phyloP scores from a whole-genome alignment of 352 stramenopile species.

The Pythium aquatile region DNA sequence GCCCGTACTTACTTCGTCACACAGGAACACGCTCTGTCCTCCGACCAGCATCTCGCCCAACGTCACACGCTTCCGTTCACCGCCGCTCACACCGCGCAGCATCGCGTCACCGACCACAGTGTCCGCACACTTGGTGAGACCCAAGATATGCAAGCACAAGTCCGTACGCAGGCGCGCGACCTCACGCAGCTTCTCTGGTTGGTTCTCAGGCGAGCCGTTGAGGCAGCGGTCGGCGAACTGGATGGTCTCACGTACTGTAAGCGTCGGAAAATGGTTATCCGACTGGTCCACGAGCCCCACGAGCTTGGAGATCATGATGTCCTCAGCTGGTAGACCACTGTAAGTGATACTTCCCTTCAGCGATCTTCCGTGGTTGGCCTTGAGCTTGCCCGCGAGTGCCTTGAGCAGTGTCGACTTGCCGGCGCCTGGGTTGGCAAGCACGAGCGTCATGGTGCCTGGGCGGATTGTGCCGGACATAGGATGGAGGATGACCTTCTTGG shows the following conservation, averaged over 20 bases:
- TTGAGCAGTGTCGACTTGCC: constrained; percentile 71
- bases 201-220: constrained; percentile 44
- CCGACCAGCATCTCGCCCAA: constrained; percentile 90
- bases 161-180: constrained; percentile 49
- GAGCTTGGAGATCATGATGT: constrained; percentile 59
- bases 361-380: constrained; percentile 30
- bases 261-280: constrained; percentile 83
- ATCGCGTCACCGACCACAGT: constrained; percentile 87
- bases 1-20: constrained; percentile 90
- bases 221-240: constrained; percentile 91
- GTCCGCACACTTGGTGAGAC: constrained; percentile 75
- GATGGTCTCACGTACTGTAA: constrained; percentile 94
- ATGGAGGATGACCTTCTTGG: constrained; percentile 46
- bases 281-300: constrained; percentile 63
- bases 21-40: constrained; percentile 60
- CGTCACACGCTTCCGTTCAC: constrained; percentile 86
- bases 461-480: constrained; percentile 69
- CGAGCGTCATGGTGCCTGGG: constrained; percentile 55
- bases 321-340: constrained; percentile 37
- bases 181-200: constrained; percentile 63
- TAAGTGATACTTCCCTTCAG: constrained; percentile 49
- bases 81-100: constrained; percentile 83
- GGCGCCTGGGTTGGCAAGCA: constrained; percentile 61
- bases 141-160: constrained; percentile 57
- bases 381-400: constrained; percentile 52